phyloP scores from a whole-genome alignment of 768 basidiomycete genomes.

The Botryobasidium botryosum region DNA sequence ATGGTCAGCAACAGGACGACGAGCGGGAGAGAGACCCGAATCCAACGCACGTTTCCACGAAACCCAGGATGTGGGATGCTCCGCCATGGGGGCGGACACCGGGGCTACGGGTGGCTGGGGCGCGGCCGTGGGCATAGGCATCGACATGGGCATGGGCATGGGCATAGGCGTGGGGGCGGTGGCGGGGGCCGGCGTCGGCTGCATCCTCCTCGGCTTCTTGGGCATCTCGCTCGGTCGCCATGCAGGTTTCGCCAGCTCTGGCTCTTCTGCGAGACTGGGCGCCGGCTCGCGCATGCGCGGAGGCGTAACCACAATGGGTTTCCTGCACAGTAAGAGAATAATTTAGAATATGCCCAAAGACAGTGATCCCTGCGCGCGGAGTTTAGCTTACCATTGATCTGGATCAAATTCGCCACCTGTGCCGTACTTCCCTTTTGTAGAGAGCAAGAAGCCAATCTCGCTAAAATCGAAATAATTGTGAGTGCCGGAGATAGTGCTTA shows the following conservation, averaged over 20 bases:
- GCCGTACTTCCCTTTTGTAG: slow-evolving; percentile 56
- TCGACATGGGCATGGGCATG: slow-evolving; percentile 1
- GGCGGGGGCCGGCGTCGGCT: slow-evolving; percentile 26
- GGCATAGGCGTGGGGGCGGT: slow-evolving; percentile 16
- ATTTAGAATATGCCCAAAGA: neutral
- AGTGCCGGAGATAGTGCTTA: neutral
- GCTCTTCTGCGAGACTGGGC: slow-evolving; percentile 20
- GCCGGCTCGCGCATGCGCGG: neutral
- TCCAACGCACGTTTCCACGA: slow-evolving; percentile 27
- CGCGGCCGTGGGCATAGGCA: neutral
- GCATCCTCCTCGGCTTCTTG: slow-evolving; percentile 31
- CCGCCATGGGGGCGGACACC: neutral
- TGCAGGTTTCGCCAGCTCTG: slow-evolving; percentile 32
- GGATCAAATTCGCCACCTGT: slow-evolving; percentile 77
- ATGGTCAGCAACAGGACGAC: neutral
- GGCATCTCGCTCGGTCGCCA: slow-evolving; percentile 49
- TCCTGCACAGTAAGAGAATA: slow-evolving; percentile 1
- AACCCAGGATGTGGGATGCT: slow-evolving; percentile 22
- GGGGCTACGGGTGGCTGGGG: neutral
- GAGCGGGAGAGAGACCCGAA: no score
- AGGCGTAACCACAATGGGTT: slow-evolving; percentile 4
- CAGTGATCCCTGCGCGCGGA: neutral
- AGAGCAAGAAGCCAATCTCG: slow-evolving; percentile 56
- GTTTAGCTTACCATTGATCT: slow-evolving; percentile 38
- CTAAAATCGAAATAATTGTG: slow-evolving; percentile 15